A percentile compares a stretch with the other conserved stretches of the same genome.
These are phyloP conservation scores for Suillus paluster DNA, from an alignment of 768 basidiomycete species.

Conservation along the genomic window DNA sequence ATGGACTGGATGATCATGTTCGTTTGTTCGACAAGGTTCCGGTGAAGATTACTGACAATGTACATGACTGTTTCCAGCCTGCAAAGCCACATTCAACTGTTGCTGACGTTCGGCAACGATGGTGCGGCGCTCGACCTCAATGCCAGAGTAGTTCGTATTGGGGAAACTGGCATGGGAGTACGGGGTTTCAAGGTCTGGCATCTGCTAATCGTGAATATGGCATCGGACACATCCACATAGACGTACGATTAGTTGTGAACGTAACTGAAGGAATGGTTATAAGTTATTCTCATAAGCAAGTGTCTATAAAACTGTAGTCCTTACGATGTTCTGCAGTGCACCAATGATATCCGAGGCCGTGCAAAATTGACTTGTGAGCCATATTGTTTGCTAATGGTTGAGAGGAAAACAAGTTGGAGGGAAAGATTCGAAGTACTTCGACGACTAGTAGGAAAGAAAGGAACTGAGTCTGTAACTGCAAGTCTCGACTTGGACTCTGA, in stretches of 20 bases:
- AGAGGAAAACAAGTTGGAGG: no score
- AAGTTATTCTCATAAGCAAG: background rate
- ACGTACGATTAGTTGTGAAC: background rate
- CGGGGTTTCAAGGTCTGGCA: slow-evolving; percentile 20
- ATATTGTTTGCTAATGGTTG: background rate
- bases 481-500: no score
- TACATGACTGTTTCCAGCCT: slow-evolving; percentile 18
- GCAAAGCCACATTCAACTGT: slow-evolving; percentile 19
- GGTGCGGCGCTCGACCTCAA: slow-evolving; percentile 16
- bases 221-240: background rate
- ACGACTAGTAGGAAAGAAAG: no score
- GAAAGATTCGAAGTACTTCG: no score
- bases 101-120: slow-evolving; percentile 21
- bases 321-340: background rate
- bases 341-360: background rate
- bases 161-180: slow-evolving; percentile 12
- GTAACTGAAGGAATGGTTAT: background rate
- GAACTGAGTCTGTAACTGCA: no score
- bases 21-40: slow-evolving; percentile 18
- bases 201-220: slow-evolving; percentile 5
- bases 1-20: slow-evolving; percentile 22
- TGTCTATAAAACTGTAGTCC: background rate
- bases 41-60: slow-evolving; percentile 12
- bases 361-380: background rate
- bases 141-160: slow-evolving; percentile 21